phyloP scores from a whole-genome alignment of 345 rosid species.

The Aquilaria yunnanensis region DNA sequence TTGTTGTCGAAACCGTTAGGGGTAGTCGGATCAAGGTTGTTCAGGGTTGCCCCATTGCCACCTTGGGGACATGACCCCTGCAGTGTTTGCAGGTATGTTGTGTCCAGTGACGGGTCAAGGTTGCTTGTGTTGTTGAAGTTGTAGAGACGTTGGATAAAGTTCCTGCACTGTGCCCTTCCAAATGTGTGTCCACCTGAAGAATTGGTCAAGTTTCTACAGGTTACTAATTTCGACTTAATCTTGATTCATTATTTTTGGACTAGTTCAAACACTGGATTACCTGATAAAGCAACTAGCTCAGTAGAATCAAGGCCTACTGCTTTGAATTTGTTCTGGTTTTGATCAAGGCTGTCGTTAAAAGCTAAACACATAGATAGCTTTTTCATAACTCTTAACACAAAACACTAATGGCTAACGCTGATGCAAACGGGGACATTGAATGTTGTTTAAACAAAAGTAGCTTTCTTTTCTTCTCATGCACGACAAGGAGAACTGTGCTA shows the following conservation, averaged over 20 bases:
- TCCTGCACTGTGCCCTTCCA: constrained; percentile 9
- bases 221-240: too few relatives aligned
- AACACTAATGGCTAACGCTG: too few relatives aligned
- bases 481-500: too few relatives aligned
- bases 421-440: too few relatives aligned
- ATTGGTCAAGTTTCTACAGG: too few relatives aligned
- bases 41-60: background rate
- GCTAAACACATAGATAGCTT: too few relatives aligned
- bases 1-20: constrained; percentile 10
- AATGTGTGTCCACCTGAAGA: constrained; percentile 22
- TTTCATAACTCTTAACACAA: too few relatives aligned
- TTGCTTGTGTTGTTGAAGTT: constrained; percentile 5
- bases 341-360: constrained; percentile 1
- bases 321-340: background rate
- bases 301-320: constrained; percentile 20
- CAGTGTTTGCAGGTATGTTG: constrained; percentile 10
- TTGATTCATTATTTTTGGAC: background rate
- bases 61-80: constrained; percentile 6
- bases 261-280: background rate
- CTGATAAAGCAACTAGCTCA: constrained; percentile 25
- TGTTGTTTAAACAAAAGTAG: too few relatives aligned
- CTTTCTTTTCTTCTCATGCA: too few relatives aligned
- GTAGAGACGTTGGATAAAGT: constrained; percentile 7
- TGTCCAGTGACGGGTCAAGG: constrained; percentile 10
- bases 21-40: constrained; percentile 7